These are phyloP conservation scores for Trichophyton rubrum DNA, from an alignment of 2,329 filamentous ascomycete species.

Conservation along the genomic window DNA sequence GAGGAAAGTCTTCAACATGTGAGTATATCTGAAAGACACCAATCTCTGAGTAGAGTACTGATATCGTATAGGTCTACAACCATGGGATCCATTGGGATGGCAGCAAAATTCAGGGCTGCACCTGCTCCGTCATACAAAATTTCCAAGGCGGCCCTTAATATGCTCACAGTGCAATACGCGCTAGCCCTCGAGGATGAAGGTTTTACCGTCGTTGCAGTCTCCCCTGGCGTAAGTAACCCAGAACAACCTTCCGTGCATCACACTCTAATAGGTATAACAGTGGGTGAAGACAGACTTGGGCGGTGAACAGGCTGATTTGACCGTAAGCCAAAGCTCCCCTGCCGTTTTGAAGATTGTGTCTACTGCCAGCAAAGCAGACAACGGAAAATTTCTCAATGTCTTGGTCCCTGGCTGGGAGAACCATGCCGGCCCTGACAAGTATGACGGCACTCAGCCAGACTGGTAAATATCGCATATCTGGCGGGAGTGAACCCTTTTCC, in stretches of 20 bases:
- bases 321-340: slow-evolving; percentile 23
- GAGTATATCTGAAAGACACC: neutral
- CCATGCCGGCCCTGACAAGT: slow-evolving; percentile 20
- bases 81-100: slow-evolving; percentile 29
- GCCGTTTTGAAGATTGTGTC: slow-evolving; percentile 35
- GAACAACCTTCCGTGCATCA: neutral
- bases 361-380: slow-evolving; percentile 25
- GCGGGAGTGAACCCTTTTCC: neutral
- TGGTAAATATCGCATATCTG: slow-evolving; percentile 13
- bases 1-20: slow-evolving; percentile 36
- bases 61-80: slow-evolving; percentile 26
- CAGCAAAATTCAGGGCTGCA: slow-evolving; percentile 12
- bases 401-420: slow-evolving; percentile 23
- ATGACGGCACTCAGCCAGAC: slow-evolving; percentile 18
- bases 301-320: slow-evolving; percentile 26
- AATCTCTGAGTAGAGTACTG: too few species aligned
- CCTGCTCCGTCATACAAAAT: slow-evolving; percentile 33
- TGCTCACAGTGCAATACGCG: slow-evolving; percentile 32
- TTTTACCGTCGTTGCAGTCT: slow-evolving; percentile 32
- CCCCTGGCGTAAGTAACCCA: slow-evolving; percentile 33
- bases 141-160: slow-evolving; percentile 38
- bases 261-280: slow-evolving; percentile 15
- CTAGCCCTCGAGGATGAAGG: slow-evolving; percentile 24
- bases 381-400: slow-evolving; percentile 37
- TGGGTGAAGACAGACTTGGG: slow-evolving; percentile 36